Evolutionary conservation across 768 basidiomycete genomes (phyloP), one percentile per base, ranked within the genome.

Genomic region (Russula abietina): DNA sequence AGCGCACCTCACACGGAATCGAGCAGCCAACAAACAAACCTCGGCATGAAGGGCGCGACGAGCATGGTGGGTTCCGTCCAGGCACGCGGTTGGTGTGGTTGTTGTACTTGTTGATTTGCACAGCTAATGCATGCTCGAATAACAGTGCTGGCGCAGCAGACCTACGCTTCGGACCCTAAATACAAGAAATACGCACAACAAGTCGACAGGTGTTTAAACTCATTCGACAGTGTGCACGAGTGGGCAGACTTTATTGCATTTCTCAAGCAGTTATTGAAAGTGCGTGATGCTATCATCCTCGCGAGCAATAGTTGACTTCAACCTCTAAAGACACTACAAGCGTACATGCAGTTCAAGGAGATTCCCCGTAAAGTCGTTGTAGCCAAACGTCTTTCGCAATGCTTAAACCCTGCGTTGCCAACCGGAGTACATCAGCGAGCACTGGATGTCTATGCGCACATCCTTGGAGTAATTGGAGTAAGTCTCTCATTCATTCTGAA

Each of bases 241-340:
- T 99, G 97, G 97, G 95, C 97, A 63, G 97, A 99, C 77, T 98
- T 94, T 73, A 98, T 97, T 71, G 88, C 95, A 45, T 99, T 98
- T 76, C 75, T 99, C 73, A 95, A 95, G 72, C 89, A 94, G 68
- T 75, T 97, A 64, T 82, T 96, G 63, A 97, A 97, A 81, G 93
- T 91, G 69, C 56, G 75, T 54, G 28, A 49, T 73, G 67, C 46
- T 26, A 33, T 28, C 53, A 2, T 11, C 22, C 5, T 45, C 41
- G 59, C 54, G 39, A 38, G 4, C 36, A 28, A 48, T 46, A 49
- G n/a, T 30, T 55, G 28, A 59, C 17, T 49, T 17, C 1, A 26
- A 32, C 50, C 57, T 16, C 54, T 39, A 60, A 32, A 98, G 93
- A 92, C 94, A 5, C 85, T 98, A 53, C 95, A 98, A 77, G 84